These are phyloP conservation scores for Coniochaeta sp. DNA, from an alignment of 2,329 filamentous ascomycete species.

Conservation along the genomic window DNA sequence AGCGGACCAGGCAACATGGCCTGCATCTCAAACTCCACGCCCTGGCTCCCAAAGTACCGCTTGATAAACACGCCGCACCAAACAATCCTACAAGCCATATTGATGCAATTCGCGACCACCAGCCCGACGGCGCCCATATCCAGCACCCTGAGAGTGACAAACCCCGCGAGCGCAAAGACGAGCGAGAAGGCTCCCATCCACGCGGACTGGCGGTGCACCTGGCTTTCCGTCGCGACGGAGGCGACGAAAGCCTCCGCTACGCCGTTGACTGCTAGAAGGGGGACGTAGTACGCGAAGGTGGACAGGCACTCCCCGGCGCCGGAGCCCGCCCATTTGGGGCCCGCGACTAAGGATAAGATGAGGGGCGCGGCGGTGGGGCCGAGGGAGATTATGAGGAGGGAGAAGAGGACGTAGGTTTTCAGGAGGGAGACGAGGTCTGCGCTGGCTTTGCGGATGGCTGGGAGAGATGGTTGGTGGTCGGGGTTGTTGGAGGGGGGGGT, in stretches of 20 bases:
- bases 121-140: slow-evolving; percentile 70
- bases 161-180: slow-evolving; percentile 69
- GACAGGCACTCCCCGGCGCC: slow-evolving; percentile 69
- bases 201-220: slow-evolving; percentile 70
- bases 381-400: slow-evolving; percentile 58
- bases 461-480: slow-evolving; percentile 7
- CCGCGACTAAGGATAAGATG: slow-evolving; percentile 69
- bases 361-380: slow-evolving; percentile 71
- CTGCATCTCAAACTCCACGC: slow-evolving; percentile 30
- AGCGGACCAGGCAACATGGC: slow-evolving; percentile 35
- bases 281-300: slow-evolving; percentile 87
- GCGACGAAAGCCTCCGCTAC: slow-evolving; percentile 89
- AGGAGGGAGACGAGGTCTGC: slow-evolving; percentile 58
- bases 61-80: slow-evolving; percentile 75
- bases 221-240: slow-evolving; percentile 67
- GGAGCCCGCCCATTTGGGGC: slow-evolving; percentile 65
- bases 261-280: slow-evolving; percentile 85
- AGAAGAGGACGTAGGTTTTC: slow-evolving; percentile 67
- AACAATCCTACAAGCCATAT: slow-evolving; percentile 77
- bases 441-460: slow-evolving; percentile 32
- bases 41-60: slow-evolving; percentile 48
- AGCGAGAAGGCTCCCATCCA: slow-evolving; percentile 82
- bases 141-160: slow-evolving; percentile 63
- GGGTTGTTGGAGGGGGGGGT: slow-evolving; percentile 13
- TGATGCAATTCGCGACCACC: slow-evolving; percentile 80